A percentile compares a stretch with the other conserved stretches of the same genome.
Conservation (phyloP, 2,329 filamentous ascomycete species). For the Stenocarpella maydis region DNA sequence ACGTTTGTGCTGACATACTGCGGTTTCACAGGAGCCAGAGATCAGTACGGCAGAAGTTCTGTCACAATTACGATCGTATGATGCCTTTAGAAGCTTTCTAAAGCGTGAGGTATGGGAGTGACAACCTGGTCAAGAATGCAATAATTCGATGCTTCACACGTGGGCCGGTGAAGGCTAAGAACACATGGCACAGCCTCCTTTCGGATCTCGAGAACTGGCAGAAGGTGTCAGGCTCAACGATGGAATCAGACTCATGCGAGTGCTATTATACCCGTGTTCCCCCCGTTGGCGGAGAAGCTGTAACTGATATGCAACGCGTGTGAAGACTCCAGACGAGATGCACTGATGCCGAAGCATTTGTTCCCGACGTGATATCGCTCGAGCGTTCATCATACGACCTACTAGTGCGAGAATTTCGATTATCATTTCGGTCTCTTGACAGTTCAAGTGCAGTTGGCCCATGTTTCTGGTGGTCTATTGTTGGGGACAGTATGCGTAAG, state of each 20-base stretch:
- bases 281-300: background rate
- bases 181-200: background rate
- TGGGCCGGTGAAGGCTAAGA: background rate
- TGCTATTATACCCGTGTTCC: background rate
- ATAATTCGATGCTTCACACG: no score
- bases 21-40: background rate
- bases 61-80: background rate
- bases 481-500: slow-evolving; percentile 42
- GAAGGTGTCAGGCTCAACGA: slow-evolving; percentile 7
- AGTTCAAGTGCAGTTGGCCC: slow-evolving; percentile 44
- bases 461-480: slow-evolving; percentile 46
- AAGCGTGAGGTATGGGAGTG: background rate
- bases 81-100: slow-evolving; percentile 4
- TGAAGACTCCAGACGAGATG: slow-evolving; percentile 39
- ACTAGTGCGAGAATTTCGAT: slow-evolving; percentile 42
- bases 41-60: background rate
- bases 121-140: no score
- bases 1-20: background rate
- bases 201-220: background rate
- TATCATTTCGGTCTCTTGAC: slow-evolving; percentile 43
- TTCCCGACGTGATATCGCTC: slow-evolving; percentile 41
- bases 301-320: background rate
- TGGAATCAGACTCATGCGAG: slow-evolving; percentile 36
- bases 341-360: slow-evolving; percentile 42
- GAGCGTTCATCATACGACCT: slow-evolving; percentile 37